Percentiles rank a stretch among this genome's conserved stretches.
Conservation (phyloP, 257 asterid species). For the Vinca minor region DNA sequence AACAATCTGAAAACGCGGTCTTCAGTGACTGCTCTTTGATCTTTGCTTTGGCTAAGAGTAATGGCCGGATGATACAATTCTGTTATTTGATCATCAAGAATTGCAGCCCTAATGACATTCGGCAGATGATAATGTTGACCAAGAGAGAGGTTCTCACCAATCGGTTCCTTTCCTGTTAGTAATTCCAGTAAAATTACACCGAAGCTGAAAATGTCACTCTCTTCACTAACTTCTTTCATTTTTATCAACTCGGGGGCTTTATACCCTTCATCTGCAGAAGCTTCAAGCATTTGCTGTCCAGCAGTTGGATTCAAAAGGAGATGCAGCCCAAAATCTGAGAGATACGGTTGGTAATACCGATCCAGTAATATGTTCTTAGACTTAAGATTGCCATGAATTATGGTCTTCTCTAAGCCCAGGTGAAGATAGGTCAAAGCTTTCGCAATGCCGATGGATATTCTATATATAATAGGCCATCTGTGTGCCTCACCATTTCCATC, state of each 20-base stretch:
- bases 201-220: slow-evolving; percentile 65
- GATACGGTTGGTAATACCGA: slow-evolving; percentile 40
- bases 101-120: slow-evolving; percentile 47
- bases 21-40: slow-evolving; percentile 28
- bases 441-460: slow-evolving; percentile 58
- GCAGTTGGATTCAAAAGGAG: slow-evolving; percentile 55
- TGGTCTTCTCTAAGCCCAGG: slow-evolving; percentile 37
- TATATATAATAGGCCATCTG: slow-evolving; percentile 62
- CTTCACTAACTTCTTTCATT: slow-evolving; percentile 57
- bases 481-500: slow-evolving; percentile 55
- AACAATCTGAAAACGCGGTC: slow-evolving; percentile 42
- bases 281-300: slow-evolving; percentile 68
- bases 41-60: slow-evolving; percentile 40
- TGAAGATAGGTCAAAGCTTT: slow-evolving; percentile 67
- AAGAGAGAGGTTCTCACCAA: slow-evolving; percentile 34
- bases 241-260: slow-evolving; percentile 78
- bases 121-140: slow-evolving; percentile 58
- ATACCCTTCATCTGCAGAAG: slow-evolving; percentile 60
- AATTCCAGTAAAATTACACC: slow-evolving; percentile 72
- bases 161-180: slow-evolving; percentile 58
- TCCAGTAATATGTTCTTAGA: slow-evolving; percentile 65
- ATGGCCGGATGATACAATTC: slow-evolving; percentile 58
- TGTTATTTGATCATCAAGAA: slow-evolving; percentile 52
- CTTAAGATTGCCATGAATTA: slow-evolving; percentile 81
- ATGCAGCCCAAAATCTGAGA: slow-evolving; percentile 73